Evolutionary conservation across 371 early-diverging fungal species (phyloP).

Genomic region (Mortierella sp.): DNA sequence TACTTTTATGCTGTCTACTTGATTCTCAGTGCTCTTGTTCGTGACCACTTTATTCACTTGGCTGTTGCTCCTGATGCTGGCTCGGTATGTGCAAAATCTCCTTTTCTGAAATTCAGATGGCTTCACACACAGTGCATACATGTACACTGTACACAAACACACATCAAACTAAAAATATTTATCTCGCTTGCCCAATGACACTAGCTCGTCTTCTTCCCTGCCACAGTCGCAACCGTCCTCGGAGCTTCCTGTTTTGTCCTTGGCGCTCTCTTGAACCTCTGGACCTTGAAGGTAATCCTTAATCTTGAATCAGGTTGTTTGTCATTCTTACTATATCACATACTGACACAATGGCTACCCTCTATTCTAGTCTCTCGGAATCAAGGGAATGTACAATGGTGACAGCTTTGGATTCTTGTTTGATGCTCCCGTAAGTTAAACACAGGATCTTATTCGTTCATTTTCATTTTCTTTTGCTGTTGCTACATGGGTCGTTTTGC

Average conservation of each 20-base stretch:
- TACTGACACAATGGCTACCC: too few species aligned
- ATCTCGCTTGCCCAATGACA: background rate
- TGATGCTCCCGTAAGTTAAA: slow-evolving; percentile 50
- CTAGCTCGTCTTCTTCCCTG: slow-evolving; percentile 47
- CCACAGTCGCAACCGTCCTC: slow-evolving; percentile 30
- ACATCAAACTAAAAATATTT: too few species aligned
- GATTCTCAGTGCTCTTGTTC: slow-evolving; percentile 60
- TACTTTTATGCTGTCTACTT: slow-evolving; percentile 64
- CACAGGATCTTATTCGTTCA: too few species aligned
- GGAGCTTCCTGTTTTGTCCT: slow-evolving; percentile 52
- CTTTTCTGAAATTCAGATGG: background rate
- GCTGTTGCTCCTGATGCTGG: slow-evolving; percentile 54
- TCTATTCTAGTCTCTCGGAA: slow-evolving; percentile 55
- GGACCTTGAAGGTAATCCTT: slow-evolving; percentile 59
- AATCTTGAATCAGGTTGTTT: background rate
- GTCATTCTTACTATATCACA: background rate
- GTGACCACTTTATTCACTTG: slow-evolving; percentile 61
- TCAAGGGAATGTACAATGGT: slow-evolving; percentile 70
- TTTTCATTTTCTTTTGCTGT: background rate
- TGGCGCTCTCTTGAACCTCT: slow-evolving; percentile 61
- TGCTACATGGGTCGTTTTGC: slow-evolving; percentile 14
- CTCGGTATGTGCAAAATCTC: slow-evolving; percentile 28
- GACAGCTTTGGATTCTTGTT: slow-evolving; percentile 60
- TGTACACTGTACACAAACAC: too few species aligned
- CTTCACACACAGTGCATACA: background rate